These are phyloP conservation scores for Aspergillus indologenus DNA, from an alignment of 495 filamentous ascomycete species.

Conservation along the genomic window DNA sequence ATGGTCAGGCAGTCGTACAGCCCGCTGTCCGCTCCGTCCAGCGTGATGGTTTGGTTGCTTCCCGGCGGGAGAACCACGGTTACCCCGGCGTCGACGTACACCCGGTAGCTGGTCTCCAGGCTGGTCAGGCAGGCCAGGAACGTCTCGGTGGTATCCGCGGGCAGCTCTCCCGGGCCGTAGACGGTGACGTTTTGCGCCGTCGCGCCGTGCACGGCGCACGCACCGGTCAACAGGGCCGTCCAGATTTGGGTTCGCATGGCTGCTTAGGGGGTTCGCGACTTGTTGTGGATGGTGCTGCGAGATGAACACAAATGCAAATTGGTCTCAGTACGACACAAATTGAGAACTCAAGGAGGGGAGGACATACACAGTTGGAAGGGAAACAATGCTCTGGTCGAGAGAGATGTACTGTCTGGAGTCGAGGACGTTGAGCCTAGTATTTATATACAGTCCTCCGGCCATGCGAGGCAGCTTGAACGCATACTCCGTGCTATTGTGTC, in stretches of 20 bases:
- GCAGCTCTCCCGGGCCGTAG: background rate
- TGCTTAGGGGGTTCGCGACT: too few relatives aligned
- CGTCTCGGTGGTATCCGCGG: background rate
- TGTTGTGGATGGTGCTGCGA: too few relatives aligned
- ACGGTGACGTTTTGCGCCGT: background rate
- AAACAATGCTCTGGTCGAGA: too few relatives aligned
- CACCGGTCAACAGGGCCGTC: background rate
- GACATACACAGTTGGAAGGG: too few relatives aligned
- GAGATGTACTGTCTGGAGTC: too few relatives aligned
- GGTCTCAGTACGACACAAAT: too few relatives aligned
- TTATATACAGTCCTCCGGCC: too few relatives aligned
- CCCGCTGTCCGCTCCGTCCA: background rate
- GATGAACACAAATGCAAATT: too few relatives aligned
- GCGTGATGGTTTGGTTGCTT: background rate
- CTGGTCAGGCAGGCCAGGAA: background rate
- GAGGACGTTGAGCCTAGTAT: too few relatives aligned
- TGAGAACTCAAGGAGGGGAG: too few relatives aligned
- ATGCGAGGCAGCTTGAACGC: too few relatives aligned
- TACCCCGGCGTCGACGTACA: background rate
- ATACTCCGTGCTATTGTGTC: too few relatives aligned
- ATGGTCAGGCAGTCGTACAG: slow-evolving; percentile 1
- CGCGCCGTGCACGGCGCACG: background rate
- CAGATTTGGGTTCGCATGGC: background rate
- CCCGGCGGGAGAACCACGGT: background rate
- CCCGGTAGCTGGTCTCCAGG: background rate